A percentile compares a stretch with the other conserved stretches of the same genome.
Evolutionary conservation across 352 stramenopile genomes (phyloP).

Genomic region (Peronosclerospora sorghi): DNA sequence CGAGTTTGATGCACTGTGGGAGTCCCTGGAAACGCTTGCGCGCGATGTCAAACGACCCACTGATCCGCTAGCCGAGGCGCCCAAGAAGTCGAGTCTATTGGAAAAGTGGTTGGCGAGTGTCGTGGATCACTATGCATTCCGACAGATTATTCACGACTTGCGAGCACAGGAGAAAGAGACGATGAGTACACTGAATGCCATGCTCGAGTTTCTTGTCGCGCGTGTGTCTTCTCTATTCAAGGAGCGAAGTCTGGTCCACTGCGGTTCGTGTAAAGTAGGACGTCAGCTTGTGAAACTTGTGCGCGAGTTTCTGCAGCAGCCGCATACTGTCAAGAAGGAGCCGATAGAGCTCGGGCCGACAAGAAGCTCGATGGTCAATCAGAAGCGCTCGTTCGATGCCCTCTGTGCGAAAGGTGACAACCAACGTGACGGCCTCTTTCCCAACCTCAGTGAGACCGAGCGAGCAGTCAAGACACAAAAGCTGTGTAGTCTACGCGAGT

Average conservation of each 20-base stretch:
- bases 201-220: conserved; percentile 57
- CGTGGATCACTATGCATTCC: conserved; percentile 69
- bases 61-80: not conserved
- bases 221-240: conserved; percentile 49
- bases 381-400: conserved; percentile 50
- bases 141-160: conserved; percentile 38
- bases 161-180: conserved; percentile 57
- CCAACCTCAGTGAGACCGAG: conserved; percentile 17
- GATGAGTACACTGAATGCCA: conserved; percentile 62
- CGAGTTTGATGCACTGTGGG: conserved; percentile 67
- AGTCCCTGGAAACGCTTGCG: conserved; percentile 40
- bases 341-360: not conserved
- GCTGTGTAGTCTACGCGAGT: conserved; percentile 35
- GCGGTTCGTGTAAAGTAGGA: conserved; percentile 36
- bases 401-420: conserved; percentile 28
- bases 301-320: conserved; percentile 61
- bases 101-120: conserved; percentile 68
- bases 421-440: conserved; percentile 24
- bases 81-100: conserved; percentile 28
- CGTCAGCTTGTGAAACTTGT: conserved; percentile 48
- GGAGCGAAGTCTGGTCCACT: conserved; percentile 44
- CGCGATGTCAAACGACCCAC: conserved; percentile 36
- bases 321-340: conserved; percentile 9
- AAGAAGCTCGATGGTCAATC: conserved; percentile 15
- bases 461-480: conserved; percentile 49